Conservation (phyloP, 2,329 filamentous ascomycete genomes). For the Fusarium bulbicola region DNA sequence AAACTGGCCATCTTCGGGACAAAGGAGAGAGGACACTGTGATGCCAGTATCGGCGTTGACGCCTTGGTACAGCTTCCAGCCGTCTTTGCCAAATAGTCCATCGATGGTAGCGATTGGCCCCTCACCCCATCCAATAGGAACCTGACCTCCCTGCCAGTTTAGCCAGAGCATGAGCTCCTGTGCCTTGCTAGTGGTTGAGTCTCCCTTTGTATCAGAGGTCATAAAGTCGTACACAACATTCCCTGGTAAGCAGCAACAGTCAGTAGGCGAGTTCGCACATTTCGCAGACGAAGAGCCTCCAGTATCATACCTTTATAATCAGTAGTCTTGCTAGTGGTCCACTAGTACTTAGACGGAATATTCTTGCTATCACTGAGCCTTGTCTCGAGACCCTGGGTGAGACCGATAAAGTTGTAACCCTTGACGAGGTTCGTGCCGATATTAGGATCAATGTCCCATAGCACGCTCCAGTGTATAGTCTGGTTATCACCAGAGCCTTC, state of each 20-base stretch:
- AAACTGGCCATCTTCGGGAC: slow-evolving; percentile 10
- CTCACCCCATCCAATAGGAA: slow-evolving; percentile 24
- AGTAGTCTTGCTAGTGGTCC: slow-evolving; percentile 25
- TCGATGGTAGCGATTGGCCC: slow-evolving; percentile 26
- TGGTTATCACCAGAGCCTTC: neutral
- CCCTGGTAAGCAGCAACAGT: neutral
- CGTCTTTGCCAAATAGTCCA: slow-evolving; percentile 24
- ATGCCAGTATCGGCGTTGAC: slow-evolving; percentile 28
- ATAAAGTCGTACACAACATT: slow-evolving; percentile 34
- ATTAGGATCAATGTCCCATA: slow-evolving; percentile 22
- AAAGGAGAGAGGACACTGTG: slow-evolving; percentile 25
- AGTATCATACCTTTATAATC: slow-evolving; percentile 26
- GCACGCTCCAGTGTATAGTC: slow-evolving; percentile 7
- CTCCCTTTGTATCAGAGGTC: slow-evolving; percentile 30
- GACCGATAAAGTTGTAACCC: slow-evolving; percentile 29
- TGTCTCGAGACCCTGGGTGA: slow-evolving; percentile 22
- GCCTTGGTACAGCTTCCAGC: slow-evolving; percentile 33
- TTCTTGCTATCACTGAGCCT: slow-evolving; percentile 13
- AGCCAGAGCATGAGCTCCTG: slow-evolving; percentile 36
- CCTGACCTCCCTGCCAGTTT: slow-evolving; percentile 19
- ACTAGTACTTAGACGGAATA: slow-evolving; percentile 22
- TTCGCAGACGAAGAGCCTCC: no score
- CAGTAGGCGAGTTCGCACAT: neutral
- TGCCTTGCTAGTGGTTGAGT: slow-evolving; percentile 5
- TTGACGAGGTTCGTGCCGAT: slow-evolving; percentile 18